Conservation (phyloP, 208 protist species). For the Borovskyia barvae region DNA sequence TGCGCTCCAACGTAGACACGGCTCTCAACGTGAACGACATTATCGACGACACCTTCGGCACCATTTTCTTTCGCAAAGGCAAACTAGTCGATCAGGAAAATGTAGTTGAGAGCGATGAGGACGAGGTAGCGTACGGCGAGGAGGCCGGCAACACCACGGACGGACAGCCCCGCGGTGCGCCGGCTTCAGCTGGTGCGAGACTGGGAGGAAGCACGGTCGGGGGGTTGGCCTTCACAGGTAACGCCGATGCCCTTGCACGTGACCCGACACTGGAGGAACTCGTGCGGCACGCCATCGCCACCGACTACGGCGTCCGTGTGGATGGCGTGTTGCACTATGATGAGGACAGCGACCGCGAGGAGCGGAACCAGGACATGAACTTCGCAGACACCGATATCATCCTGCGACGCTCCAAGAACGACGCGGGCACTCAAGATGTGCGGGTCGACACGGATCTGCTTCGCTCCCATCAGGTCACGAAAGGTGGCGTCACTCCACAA, state of each 20-base stretch:
- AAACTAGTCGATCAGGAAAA: slow-evolving; percentile 83
- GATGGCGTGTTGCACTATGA: slow-evolving; percentile 75
- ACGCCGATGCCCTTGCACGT: slow-evolving; percentile 34
- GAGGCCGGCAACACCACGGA: slow-evolving; percentile 14
- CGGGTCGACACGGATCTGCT: slow-evolving; percentile 68
- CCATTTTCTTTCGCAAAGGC: slow-evolving; percentile 77
- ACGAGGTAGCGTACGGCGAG: slow-evolving; percentile 23
- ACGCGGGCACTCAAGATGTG: slow-evolving; percentile 37
- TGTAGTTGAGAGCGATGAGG: slow-evolving; percentile 45
- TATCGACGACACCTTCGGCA: slow-evolving; percentile 79
- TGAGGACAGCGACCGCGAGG: slow-evolving; percentile 74
- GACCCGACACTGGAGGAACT: slow-evolving; percentile 77
- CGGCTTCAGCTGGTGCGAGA: not conserved
- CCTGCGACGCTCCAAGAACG: slow-evolving; percentile 42
- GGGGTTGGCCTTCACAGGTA: slow-evolving; percentile 13
- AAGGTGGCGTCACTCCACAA: slow-evolving; percentile 33
- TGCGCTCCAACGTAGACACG: slow-evolving; percentile 69
- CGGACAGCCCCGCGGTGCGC: slow-evolving; percentile 3
- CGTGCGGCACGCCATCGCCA: slow-evolving; percentile 64
- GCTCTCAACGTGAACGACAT: slow-evolving; percentile 79
- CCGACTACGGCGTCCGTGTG: slow-evolving; percentile 63
- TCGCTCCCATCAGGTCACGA: slow-evolving; percentile 44
- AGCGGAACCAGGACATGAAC: slow-evolving; percentile 65
- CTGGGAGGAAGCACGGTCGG: not conserved
- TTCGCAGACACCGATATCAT: slow-evolving; percentile 78